Evolutionary conservation across 1,139 yeast species (phyloP).

Genomic region (Kodamaea alishanica): DNA sequence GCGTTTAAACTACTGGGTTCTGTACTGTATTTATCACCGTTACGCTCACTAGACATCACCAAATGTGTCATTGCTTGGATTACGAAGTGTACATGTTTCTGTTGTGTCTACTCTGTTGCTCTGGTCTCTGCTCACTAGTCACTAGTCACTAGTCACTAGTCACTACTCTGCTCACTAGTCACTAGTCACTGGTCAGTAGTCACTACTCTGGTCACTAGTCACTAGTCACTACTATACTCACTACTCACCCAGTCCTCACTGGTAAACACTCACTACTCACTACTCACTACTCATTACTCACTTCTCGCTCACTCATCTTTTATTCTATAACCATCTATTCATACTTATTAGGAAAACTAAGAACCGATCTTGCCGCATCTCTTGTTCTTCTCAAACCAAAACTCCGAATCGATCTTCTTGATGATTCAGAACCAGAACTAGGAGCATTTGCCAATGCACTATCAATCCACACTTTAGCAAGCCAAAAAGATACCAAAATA

Average conservation of each 20-base stretch:
- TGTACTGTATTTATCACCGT: no score
- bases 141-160: neutral
- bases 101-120: no score
- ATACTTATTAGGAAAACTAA: conserved; percentile 41
- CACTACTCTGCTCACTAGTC: conserved; percentile 1
- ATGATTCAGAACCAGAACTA: conserved; percentile 14
- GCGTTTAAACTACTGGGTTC: no score
- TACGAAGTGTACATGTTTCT: no score
- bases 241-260: no score
- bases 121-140: conserved; percentile 1
- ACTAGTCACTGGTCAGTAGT: neutral
- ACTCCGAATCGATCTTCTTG: conserved; percentile 41
- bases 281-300: neutral
- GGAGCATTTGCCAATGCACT: conserved; percentile 17
- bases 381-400: conserved; percentile 38
- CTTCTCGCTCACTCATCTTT: no score
- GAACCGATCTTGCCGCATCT: conserved; percentile 36
- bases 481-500: conserved; percentile 25
- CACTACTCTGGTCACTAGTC: conserved; percentile 1
- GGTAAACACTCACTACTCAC: neutral
- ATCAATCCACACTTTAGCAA: conserved; percentile 38
- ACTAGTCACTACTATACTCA: neutral
- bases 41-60: no score
- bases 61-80: no score
- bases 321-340: conserved; percentile 15